A percentile compares a stretch with the other conserved stretches of the same genome.
Conservation (phyloP, 2,329 filamentous ascomycete genomes). For the Verticillium zaregamsianum region DNA sequence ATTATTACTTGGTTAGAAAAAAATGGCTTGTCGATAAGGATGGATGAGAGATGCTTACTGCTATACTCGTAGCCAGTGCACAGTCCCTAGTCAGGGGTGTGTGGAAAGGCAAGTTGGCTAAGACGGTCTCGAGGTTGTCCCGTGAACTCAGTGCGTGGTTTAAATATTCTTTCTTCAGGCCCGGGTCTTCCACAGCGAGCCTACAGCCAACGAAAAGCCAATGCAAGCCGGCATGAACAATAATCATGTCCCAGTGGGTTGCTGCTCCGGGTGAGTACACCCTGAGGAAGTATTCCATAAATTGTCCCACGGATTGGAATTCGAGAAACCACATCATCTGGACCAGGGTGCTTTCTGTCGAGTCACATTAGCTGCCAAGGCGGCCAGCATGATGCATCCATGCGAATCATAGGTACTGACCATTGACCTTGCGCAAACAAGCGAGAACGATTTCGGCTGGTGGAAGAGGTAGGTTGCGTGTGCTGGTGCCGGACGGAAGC, state of each 20-base stretch:
- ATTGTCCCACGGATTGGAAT: conserved; percentile 3
- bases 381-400: background rate
- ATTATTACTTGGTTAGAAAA: background rate
- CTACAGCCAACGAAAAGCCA: conserved; percentile 14
- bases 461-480: conserved; percentile 10
- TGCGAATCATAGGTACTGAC: background rate
- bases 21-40: background rate
- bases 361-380: background rate
- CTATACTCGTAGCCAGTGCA: conserved; percentile 13
- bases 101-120: conserved; percentile 16
- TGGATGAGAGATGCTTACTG: conserved; percentile 8
- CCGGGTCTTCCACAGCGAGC: conserved; percentile 4
- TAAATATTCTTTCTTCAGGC: conserved; percentile 7
- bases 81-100: conserved; percentile 11
- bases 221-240: conserved; percentile 15
- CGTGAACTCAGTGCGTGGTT: conserved; percentile 11
- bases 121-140: conserved; percentile 16
- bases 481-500: conserved; percentile 2
- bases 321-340: conserved; percentile 5
- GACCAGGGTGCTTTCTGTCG: background rate
- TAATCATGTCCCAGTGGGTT: conserved; percentile 14
- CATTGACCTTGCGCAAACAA: conserved; percentile 11
- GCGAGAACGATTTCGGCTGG: conserved; percentile 8
- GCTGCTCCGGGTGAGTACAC: conserved; percentile 14
- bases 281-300: conserved; percentile 16